Evolutionary conservation across 1,284 basidiomycete species (phyloP).

Genomic region (Melampsora americana): DNA sequence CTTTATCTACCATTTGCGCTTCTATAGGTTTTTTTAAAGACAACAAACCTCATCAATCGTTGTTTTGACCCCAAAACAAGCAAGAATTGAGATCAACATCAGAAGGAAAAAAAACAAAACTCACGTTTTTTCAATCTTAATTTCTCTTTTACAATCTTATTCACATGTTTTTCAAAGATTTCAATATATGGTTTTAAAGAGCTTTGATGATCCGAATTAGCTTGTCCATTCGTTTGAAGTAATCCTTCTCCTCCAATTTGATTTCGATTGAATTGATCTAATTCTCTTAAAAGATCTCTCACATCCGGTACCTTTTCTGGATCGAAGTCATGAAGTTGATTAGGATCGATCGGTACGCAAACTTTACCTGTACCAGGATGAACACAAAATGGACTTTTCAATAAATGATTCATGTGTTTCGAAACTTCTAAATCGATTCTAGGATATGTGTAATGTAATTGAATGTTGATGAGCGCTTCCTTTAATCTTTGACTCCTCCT

Average conservation of each 20-base stretch:
- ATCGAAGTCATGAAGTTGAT: constrained; percentile 74
- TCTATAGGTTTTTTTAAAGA: no score
- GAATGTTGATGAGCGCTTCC: constrained; percentile 63
- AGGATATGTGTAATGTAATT: constrained; percentile 93
- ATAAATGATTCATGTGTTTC: constrained; percentile 93
- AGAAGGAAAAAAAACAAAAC: constrained; percentile 20
- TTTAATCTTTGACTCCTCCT: constrained; percentile 20
- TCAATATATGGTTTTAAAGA: constrained; percentile 81
- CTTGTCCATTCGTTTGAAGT: constrained; percentile 40
- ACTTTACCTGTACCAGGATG: constrained; percentile 87
- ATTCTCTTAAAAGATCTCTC: constrained; percentile 72
- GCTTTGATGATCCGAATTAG: constrained; percentile 59
- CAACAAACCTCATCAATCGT: no score
- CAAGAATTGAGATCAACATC: no score
- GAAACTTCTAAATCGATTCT: constrained; percentile 95
- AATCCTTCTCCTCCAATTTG: constrained; percentile 45
- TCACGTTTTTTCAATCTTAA: constrained; percentile 48
- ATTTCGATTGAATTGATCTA: constrained; percentile 60
- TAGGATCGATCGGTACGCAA: constrained; percentile 86
- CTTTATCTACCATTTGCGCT: no score
- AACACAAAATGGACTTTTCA: constrained; percentile 95
- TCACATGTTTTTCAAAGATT: constrained; percentile 73
- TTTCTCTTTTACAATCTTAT: constrained; percentile 57
- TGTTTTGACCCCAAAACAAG: no score
- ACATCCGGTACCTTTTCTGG: constrained; percentile 83